Evolutionary conservation across 2,329 filamentous ascomycete genomes (phyloP).

Genomic region (Botrytis medusae): DNA sequence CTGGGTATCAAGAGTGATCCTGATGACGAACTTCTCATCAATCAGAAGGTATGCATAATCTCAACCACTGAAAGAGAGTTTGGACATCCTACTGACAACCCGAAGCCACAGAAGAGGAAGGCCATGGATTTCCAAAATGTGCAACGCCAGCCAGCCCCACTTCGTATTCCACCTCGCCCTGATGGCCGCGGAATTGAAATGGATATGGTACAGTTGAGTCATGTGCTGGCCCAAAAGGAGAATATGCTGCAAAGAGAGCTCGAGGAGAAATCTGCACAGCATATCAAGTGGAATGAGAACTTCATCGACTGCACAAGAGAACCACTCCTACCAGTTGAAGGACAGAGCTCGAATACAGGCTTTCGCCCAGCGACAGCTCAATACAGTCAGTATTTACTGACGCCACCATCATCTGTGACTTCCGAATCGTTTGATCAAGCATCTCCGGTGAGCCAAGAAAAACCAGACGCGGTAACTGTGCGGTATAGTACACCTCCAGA

Average conservation of each 20-base stretch:
- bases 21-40: constrained; percentile 83
- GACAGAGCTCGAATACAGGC: constrained; percentile 58
- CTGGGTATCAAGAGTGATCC: constrained; percentile 81
- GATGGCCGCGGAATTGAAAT: constrained; percentile 73
- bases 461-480: constrained; percentile 31
- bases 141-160: constrained; percentile 62
- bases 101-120: constrained; percentile 70
- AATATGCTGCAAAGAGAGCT: constrained; percentile 79
- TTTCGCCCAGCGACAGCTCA: constrained; percentile 73
- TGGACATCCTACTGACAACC: constrained; percentile 20
- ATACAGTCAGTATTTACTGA: constrained; percentile 61
- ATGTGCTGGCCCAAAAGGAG: constrained; percentile 77
- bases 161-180: constrained; percentile 67
- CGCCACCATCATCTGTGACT: constrained; percentile 53
- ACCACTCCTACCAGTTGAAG: constrained; percentile 76
- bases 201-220: constrained; percentile 74
- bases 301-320: constrained; percentile 85
- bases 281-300: constrained; percentile 87
- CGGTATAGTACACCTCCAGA: constrained; percentile 35
- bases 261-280: constrained; percentile 82
- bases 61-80: constrained; percentile 31
- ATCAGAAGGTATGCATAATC: constrained; percentile 72
- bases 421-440: constrained; percentile 41
- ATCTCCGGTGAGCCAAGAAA: constrained; percentile 34
- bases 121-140: constrained; percentile 54